phyloP scores from a whole-genome alignment of 2,329 filamentous ascomycete genomes.

The Alternaria sp. region DNA sequence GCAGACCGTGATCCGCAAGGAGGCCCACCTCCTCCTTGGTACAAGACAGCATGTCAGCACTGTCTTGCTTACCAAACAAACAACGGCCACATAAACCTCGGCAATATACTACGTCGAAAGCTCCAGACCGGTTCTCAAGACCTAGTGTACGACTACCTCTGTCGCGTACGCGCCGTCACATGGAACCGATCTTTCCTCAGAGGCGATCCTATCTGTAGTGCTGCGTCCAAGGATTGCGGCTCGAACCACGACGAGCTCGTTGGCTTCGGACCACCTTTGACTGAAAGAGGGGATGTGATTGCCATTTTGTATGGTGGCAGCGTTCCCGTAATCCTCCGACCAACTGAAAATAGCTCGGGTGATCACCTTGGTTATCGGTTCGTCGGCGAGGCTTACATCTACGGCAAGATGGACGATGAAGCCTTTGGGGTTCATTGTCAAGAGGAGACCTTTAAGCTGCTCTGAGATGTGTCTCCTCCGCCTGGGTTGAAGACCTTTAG shows the following conservation, averaged over 20 bases:
- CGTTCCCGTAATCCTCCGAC: not conserved
- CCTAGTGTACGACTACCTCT: not conserved
- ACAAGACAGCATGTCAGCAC: too few species aligned
- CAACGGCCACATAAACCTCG: not conserved
- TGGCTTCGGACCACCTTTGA: not conserved
- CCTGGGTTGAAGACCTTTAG: too few species aligned
- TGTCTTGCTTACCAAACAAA: not conserved
- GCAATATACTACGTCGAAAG: not conserved
- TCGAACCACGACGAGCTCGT: too few species aligned
- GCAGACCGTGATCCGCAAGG: too few species aligned
- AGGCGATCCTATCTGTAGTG: not conserved
- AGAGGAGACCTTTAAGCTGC: too few species aligned
- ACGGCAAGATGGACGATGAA: not conserved
- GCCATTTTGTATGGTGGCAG: accelerated
- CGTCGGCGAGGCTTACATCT: not conserved
- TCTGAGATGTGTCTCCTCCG: too few species aligned
- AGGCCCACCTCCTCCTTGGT: too few species aligned
- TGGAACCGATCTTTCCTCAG: not conserved
- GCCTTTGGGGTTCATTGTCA: not conserved
- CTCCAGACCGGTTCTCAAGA: accelerated
- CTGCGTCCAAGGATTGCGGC: too few species aligned
- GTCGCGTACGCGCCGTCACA: too few species aligned
- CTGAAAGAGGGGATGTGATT: accelerated
- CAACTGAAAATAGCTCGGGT: accelerated
- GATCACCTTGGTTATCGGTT: not conserved